Base-by-base conservation (phyloP, 1,139 yeast genomes). In the Magnusiomyces ingens region DNA sequence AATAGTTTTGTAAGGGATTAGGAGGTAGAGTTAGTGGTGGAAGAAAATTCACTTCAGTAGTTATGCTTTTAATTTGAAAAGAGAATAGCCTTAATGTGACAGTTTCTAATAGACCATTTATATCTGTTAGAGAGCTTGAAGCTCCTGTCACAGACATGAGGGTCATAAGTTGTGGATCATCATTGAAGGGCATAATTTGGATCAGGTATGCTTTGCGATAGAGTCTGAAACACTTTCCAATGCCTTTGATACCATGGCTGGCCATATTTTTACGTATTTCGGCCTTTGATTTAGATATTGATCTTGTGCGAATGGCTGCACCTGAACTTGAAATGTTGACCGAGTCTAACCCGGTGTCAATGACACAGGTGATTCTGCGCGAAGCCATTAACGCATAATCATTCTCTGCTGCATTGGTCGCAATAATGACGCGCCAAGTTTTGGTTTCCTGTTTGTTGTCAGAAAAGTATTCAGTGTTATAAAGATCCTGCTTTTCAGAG, bases 181-280 rank as follows among this genome's bases (percentile, higher is more conserved):
- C 81, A 63, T 85, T 89, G 62, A 85, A 89, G 54, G 85, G 82
- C 65, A 88, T 75, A 65, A 84, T 89, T 63, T 83, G 81, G 60
- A 83, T 78, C 70, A 85, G 86, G 1, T 95, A 94, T 65, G 85
- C 90, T 64, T 85, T 93, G 0, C 96, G 85, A 69, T 89, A 89
- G 53, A 89, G 75, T 69, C 96, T 77, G 75, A 85, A 88, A 72
- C 96, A 88, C 67, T 87, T 87, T 68, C 96, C 96, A n/a, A 94
- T 91, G 66, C 88, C 78, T 45, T 32, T 13, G 15, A 43, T 19
- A 21, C 52, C 18, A 22, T 5, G 8, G 91, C 85, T 79, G 89
- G 87, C 78, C 94, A 57, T 37, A 15, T 38, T 13, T 35, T 58
- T 47, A 17, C 64, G 49, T 15, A 55, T 22, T 40, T 58, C 60